A percentile compares a stretch with the other conserved stretches of the same genome.
Evolutionary conservation across 75 land plant species (phyloP).

Genomic region (Picea glauca): DNA sequence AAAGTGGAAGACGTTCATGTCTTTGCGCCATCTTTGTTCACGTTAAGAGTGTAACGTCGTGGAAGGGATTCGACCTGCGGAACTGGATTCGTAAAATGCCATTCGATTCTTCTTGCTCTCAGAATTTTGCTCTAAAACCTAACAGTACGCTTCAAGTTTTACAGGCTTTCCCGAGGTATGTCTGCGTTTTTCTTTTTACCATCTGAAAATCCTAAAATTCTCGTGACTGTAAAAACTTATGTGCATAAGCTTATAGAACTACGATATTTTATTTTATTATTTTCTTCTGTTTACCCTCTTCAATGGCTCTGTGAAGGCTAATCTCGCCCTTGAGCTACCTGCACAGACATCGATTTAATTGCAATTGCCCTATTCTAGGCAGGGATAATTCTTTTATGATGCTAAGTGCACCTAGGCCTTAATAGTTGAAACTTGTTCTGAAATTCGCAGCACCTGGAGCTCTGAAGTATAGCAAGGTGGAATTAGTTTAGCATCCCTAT

Average conservation of each 20-base stretch:
- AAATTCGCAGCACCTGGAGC: not conserved
- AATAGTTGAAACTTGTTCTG: not conserved
- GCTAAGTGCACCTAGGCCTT: not conserved
- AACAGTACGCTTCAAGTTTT: not conserved
- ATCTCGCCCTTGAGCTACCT: not conserved
- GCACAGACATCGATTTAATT: not conserved
- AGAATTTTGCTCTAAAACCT: not conserved
- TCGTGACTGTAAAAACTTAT: not conserved
- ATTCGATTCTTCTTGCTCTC: not conserved
- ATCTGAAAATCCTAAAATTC: not conserved
- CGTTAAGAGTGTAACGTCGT: too few relatives aligned
- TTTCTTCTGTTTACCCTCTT: not conserved
- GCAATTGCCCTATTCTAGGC: not conserved
- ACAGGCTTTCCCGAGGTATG: conserved; percentile 3
- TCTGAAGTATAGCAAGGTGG: not conserved
- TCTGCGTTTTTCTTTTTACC: not conserved
- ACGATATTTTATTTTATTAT: not conserved
- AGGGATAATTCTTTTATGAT: not conserved
- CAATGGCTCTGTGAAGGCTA: not conserved
- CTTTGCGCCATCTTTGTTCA: not conserved
- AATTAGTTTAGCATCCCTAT: not conserved
- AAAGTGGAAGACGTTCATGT: not conserved
- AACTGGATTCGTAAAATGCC: not conserved
- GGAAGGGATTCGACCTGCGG: not conserved
- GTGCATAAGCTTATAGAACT: not conserved